These are phyloP conservation scores for Ascoidea asiatica DNA, from an alignment of 805 yeast species.

Conservation along the genomic window DNA sequence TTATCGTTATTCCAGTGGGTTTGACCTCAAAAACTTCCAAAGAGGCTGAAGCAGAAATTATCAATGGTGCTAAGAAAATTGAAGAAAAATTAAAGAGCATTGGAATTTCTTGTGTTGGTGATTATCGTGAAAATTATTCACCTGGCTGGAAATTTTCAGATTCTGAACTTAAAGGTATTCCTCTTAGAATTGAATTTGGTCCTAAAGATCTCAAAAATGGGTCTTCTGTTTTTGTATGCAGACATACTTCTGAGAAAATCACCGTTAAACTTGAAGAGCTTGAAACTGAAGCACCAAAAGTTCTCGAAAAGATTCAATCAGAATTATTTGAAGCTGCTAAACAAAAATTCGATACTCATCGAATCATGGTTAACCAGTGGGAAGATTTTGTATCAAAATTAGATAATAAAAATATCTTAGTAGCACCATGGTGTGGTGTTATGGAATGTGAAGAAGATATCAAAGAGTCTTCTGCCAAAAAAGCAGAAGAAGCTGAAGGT, in stretches of 20 bases:
- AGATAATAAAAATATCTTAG: constrained; percentile 78
- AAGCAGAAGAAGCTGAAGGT: constrained; percentile 67
- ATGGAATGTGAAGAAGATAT: constrained; percentile 93
- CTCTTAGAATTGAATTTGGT: constrained; percentile 88
- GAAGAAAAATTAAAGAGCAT: constrained; percentile 45
- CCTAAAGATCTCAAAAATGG: constrained; percentile 82
- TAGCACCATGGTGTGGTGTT: constrained; percentile 97
- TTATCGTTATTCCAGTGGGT: constrained; percentile 90
- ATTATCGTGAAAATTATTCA: constrained; percentile 86
- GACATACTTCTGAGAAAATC: constrained; percentile 75
- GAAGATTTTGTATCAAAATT: constrained; percentile 85
- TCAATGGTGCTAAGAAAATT: constrained; percentile 54
- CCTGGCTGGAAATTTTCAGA: constrained; percentile 99
- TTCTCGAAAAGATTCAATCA: constrained; percentile 70
- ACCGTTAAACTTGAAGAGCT: constrained; percentile 53
- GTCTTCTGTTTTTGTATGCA: constrained; percentile 81
- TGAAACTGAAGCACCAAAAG: constrained; percentile 52
- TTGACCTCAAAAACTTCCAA: constrained; percentile 74
- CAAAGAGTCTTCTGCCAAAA: constrained; percentile 73
- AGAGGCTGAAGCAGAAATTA: constrained; percentile 59
- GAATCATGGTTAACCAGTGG: constrained; percentile 74
- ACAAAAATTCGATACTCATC: constrained; percentile 69
- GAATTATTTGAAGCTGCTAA: constrained; percentile 71
- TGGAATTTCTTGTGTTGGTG: constrained; percentile 70
- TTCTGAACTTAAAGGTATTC: constrained; percentile 93